Base-by-base conservation (phyloP, 1,284 basidiomycete species). In the Sanghuangporus sanghuang region DNA sequence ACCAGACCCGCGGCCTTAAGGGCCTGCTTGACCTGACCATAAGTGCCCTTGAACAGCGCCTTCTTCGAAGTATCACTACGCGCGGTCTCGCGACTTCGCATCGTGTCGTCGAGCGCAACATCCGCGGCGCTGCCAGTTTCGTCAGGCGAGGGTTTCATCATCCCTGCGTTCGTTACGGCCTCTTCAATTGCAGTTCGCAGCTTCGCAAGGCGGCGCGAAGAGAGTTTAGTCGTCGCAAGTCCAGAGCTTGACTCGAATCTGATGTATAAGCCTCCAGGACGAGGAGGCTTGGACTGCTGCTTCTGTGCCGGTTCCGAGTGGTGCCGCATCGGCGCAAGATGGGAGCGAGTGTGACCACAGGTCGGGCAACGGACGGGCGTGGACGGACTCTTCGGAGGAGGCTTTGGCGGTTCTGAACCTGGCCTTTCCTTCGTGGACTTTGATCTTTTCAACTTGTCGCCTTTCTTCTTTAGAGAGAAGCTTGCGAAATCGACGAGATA, bases 131-230 rank as follows among this genome's bases (percentile, higher is more conserved):
- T 65, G n/a, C 59, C 48, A 38, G 57, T 64, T 58, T 67, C 56
- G 23, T 66, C 50, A 6, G 57, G 55, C 6, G 72, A 70, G 0
- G 78, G 74, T n/a, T 74, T 67, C 62, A 76, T 74, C 80, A 82
- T 82, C 58, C 81, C 81, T 6, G 77, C 80, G 44, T 74, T 75
- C 35, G 76, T 67, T n/a, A 82, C 80, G 14, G 80, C 81, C 49
- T 71, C 70, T 50, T 75, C 76, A 60, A 82, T 81, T 38, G 74
- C 73, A 63, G 74, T 68, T 67, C 80, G 79, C 61, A 82, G 68
- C 50, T 70, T 72, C 55, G 69, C 68, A 6, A 81, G 70, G 38
- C 74, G 74, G 49, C 71, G 67, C 50, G 71, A 71, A 49, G 77
- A 76, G 16, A 66, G 54, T 39, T 63, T 66, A 9, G 32, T 32